Evolutionary conservation across 2,329 filamentous ascomycete species (phyloP), one percentile per base, ranked within the genome.

Genomic region (Fusarium fracticaudum): DNA sequence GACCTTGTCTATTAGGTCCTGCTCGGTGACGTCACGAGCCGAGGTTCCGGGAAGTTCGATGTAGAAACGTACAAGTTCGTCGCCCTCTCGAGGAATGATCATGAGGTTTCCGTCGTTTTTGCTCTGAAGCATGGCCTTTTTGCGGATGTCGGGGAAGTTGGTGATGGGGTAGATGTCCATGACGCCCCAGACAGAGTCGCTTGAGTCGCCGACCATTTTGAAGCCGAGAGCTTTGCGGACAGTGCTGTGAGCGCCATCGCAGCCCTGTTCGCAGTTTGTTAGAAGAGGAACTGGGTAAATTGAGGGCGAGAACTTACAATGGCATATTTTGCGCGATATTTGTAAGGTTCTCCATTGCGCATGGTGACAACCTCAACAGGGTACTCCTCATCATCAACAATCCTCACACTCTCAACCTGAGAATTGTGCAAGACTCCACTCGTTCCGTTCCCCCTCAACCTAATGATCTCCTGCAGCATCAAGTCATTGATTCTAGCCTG

Each of bases 1-100:
- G 0, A 89, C 89, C 1, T 86, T 84, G 7, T 81, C 73, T 5
- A 75, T 64, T 12, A 76, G 89, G 6, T 62, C 55, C 29, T 74
- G 61, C 1, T 73, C 67, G 0, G 63, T 71, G 7, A 65, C 60
- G 8, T 72, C 69, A 26, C 58, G 50, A 1, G 71, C 48, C 26
- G 44, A 68, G 3, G 71, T 67, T 1, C 69, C 47, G 1, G 67
- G 41, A 1, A 70, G 33, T 9, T 74, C 71, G 17, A 79, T 77
- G 24, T 79, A 79, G 12, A 79, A 64, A 0, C 78, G 69, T 2
- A 77, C 77, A 3, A 79, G 64, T 13, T 77, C 76, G 20, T 76
- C 77, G 1, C 67, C 67, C 33, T 79, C 78, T 5, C 78, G 58
- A 2, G 78, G 78, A 4, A 79, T 79, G 13, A 79, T 72, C 77